These are phyloP conservation scores for Leishmania tarentolae DNA, from an alignment of 208 protist species.

Conservation along the genomic window DNA sequence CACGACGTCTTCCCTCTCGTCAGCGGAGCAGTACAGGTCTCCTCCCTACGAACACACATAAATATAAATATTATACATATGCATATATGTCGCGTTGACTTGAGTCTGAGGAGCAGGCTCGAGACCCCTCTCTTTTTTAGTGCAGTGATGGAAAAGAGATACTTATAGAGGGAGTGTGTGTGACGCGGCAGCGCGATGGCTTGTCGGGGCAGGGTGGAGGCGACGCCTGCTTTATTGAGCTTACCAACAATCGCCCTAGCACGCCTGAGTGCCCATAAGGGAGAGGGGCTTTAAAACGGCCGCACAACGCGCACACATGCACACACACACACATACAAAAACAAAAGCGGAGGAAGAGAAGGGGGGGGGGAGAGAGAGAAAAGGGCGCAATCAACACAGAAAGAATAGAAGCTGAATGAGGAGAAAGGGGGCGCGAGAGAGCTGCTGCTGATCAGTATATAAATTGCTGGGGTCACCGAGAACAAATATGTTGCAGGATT, in stretches of 20 bases:
- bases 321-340: too few species aligned
- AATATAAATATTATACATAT: too few species aligned
- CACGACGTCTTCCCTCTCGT: background rate
- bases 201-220: background rate
- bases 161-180: background rate
- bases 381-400: background rate
- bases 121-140: background rate
- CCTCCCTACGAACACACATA: too few species aligned
- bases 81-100: background rate
- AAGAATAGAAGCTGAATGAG: background rate
- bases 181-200: background rate
- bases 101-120: background rate
- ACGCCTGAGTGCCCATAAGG: background rate
- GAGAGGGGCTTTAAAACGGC: background rate
- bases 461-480: background rate
- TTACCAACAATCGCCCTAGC: background rate
- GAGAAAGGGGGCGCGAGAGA: background rate
- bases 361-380: background rate
- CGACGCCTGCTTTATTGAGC: background rate
- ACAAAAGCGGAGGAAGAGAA: background rate
- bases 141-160: background rate
- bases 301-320: background rate
- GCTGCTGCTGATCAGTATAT: background rate
- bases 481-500: background rate
- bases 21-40: background rate